Conservation (phyloP, 2,329 filamentous ascomycete species). For the Ambrosiella cleistominuta region DNA sequence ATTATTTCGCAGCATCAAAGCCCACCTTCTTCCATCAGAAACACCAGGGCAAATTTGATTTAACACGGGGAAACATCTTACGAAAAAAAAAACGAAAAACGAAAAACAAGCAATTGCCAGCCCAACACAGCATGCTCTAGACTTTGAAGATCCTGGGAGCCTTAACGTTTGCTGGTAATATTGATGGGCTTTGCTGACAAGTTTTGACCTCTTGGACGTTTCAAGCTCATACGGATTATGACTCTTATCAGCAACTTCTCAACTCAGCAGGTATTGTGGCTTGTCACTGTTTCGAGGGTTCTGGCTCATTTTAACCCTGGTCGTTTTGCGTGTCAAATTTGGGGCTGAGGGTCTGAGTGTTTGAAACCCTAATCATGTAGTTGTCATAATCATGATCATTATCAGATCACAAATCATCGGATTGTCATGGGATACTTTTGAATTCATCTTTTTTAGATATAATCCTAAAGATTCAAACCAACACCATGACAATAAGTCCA, state of each 20-base stretch:
- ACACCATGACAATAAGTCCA: too few species aligned
- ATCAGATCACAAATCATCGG: not conserved
- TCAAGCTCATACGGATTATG: not conserved
- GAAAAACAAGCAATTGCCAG: not conserved
- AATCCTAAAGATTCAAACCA: too few species aligned
- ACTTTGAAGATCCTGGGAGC: too few species aligned
- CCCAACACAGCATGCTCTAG: too few species aligned
- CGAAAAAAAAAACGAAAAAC: not conserved
- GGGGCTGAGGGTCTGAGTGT: not conserved
- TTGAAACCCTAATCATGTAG: not conserved
- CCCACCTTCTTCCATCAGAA: not conserved
- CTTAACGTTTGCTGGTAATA: too few species aligned
- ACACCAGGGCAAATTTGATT: not conserved
- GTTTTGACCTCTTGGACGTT: too few species aligned
- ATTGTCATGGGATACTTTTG: too few species aligned
- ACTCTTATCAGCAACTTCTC: not conserved
- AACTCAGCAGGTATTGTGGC: not conserved
- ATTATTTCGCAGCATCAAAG: not conserved
- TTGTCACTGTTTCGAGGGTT: not conserved
- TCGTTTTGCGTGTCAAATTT: not conserved
- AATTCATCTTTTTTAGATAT: too few species aligned
- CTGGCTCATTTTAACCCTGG: conserved; percentile 5
- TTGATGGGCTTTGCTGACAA: too few species aligned
- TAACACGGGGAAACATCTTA: not conserved
- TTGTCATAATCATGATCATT: not conserved